Base-by-base conservation (phyloP, 352 stramenopile genomes). In the Phytophthora tentaculata region DNA sequence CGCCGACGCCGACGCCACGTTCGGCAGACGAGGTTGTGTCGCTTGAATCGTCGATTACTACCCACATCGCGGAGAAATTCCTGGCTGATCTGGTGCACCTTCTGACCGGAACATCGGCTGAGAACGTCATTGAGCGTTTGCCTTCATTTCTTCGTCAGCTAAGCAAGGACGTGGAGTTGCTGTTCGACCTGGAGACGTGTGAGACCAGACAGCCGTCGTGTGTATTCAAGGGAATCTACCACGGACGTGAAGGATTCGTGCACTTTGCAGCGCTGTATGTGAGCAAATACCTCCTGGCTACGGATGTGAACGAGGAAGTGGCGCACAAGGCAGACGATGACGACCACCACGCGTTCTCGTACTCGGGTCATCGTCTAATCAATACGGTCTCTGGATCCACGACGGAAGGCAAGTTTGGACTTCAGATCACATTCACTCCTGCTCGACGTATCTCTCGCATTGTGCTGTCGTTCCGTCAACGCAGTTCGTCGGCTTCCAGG, bases 221-320 rank as follows among this genome's bases (percentile, higher is more conserved):
- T 37, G 86, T 96, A 43, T 96, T 93, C 73, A 94, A 96, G 69
- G 88, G 88, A 48, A 86, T 94, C 23, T 96, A 95, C 73, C 86
- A 96, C 57, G 88, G 85, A 45, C 84, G 88, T 12, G 88, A 96
- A 68, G 88, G 88, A 7, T 89, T 96, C 54, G 88, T 94, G 52
- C 85, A 96, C 60, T 96, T 95, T 64, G 71, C 86, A 20, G 79
- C 86, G 63, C 67, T 96, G 24, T 96, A 92, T 54, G 68, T 76
- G 47, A 94, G 77, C 73, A 95, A 92, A 71, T 96, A 94, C 64
- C 23, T 90, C 43, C 73, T 95, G 22, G 77, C 74, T 1, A 81
- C 63, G 12, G 77, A 92, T 58, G 64, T 77, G 37, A 69, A 86
- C 32, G 83, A 88, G 43, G 73, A 82, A 26, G 54, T 80, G 0